Base-by-base conservation (phyloP, 805 yeast species). In the Diddensiella santjacobensis region DNA sequence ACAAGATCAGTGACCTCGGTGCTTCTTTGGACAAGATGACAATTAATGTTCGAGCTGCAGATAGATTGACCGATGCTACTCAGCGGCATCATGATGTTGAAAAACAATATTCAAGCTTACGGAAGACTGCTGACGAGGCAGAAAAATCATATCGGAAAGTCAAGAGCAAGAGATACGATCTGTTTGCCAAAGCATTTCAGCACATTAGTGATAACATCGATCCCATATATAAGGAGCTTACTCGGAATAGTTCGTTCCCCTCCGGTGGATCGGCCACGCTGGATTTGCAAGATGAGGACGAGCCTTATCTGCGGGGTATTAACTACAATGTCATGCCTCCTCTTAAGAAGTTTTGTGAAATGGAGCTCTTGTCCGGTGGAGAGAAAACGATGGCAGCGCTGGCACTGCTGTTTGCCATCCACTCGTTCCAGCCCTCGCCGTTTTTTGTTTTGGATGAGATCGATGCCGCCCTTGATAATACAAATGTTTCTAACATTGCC, bases 261-360 rank as follows among this genome's bases (percentile, higher is more conserved):
- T 72, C 84, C 23, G 97, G 97, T 38, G 98, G 98, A 1, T 82
- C 93, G n/a, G 98, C 98, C 0, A 84, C 87, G 53, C 71, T 93
- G 49, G 83, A 91, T 0, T 67, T 89, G 31, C 96, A 88, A 57
- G 90, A 88, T 58, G 93, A 84, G 51, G 96, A 87, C 52, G 96
- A 87, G 57, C 97, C 98, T 2, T 93, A 83, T 59, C 65, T 77
- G 26, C 79, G 81, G 0, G 99, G 98, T 1, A 75, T 89, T 40
- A 84, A 81, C 57, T 93, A 87, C 58, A 93, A 88, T 64, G 96
- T 96, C 0, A 89, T 89, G 84, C 98, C 98, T 1, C 98, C 98
- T 6, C 77, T 86, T 79, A 93, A 93, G 60, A 74, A 96, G 56
- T 93, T 89, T 65, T 77, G 91, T 56, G 96, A 87, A 55, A 89